Evolutionary conservation across 176 grass and related monocot genomes (phyloP).

Genomic region (Cymbopogon citratus): DNA sequence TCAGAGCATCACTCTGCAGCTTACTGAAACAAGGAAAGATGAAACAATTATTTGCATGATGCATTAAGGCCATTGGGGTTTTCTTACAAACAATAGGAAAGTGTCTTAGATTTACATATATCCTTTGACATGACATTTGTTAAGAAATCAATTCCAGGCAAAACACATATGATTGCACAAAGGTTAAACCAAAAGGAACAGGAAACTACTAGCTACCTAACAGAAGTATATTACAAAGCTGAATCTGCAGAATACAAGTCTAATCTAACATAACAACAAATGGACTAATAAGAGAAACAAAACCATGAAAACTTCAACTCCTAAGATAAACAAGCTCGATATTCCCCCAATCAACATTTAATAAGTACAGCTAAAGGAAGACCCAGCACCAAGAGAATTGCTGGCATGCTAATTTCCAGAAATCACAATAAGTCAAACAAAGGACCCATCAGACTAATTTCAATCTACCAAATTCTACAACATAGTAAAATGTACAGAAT

Average conservation of each 20-base stretch:
- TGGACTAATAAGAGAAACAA: neutral
- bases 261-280: neutral
- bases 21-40: constrained; percentile 40
- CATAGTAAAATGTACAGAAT: neutral
- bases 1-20: constrained; percentile 47
- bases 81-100: neutral
- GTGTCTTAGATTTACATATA: neutral
- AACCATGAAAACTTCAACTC: neutral
- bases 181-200: neutral
- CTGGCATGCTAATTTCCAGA: neutral
- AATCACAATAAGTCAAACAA: neutral
- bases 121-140: neutral
- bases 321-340: neutral
- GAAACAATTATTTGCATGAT: neutral
- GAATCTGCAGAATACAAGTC: neutral
- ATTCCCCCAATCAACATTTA: neutral
- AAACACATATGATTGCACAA: neutral
- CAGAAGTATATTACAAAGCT: neutral
- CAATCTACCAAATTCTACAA: neutral
- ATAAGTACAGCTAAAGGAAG: neutral
- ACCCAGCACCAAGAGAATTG: neutral
- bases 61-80: too few species aligned
- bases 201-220: neutral
- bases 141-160: too few species aligned
- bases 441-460: neutral